Evolutionary conservation across 176 grass and related monocot genomes (phyloP).

Genomic region (Oryza glaberrima): DNA sequence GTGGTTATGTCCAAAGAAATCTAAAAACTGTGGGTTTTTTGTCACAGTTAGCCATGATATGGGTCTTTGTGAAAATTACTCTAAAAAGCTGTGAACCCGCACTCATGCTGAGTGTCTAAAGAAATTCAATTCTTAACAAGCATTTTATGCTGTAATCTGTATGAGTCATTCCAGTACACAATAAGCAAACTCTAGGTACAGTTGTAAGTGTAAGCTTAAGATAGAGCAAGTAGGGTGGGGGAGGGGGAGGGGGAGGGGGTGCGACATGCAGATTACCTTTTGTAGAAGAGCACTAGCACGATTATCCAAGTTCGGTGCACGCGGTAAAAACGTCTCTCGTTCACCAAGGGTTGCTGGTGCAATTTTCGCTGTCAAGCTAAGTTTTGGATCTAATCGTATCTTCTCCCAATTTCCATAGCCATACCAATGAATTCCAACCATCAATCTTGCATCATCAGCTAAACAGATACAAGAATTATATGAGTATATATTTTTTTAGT

Average conservation of each 20-base stretch:
- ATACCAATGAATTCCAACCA: constrained; percentile 96
- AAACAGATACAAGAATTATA: constrained; percentile 29
- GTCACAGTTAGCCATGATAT: neutral
- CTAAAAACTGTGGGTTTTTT: neutral
- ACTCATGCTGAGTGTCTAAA: constrained; percentile 18
- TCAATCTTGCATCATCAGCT: constrained; percentile 99
- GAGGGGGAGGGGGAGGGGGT: neutral
- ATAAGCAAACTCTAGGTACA: neutral
- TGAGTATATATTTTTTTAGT: constrained; percentile 16
- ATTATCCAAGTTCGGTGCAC: constrained; percentile 98
- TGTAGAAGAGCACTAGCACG: constrained; percentile 92
- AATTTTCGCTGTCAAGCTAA: constrained; percentile 86
- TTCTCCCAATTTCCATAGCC: constrained; percentile 99
- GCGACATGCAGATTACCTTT: constrained; percentile 52
- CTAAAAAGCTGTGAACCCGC: neutral
- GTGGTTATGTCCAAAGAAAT: neutral
- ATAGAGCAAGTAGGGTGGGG: neutral
- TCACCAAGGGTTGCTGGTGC: constrained; percentile 95
- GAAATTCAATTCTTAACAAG: constrained; percentile 3
- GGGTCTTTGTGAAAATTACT: neutral
- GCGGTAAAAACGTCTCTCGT: constrained; percentile 93
- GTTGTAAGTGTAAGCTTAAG: neutral
- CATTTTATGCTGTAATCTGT: neutral
- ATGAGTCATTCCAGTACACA: neutral
- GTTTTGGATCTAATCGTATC: constrained; percentile 83